These are phyloP conservation scores for Gymnopus androsaceus DNA, from an alignment of 1,284 basidiomycete species.

Conservation along the genomic window DNA sequence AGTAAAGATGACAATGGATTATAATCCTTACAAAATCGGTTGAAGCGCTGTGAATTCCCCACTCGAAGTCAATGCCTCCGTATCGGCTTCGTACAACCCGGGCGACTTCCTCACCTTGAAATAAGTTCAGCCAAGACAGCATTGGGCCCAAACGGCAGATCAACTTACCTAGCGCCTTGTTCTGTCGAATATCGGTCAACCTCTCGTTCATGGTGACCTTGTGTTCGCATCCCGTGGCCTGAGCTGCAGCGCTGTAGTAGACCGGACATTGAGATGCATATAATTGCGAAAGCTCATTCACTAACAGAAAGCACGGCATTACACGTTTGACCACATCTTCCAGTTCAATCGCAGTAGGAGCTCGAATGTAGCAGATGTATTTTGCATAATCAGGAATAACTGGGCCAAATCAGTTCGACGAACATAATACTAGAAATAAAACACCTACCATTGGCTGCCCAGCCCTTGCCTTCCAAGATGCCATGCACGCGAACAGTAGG, in stretches of 20 bases:
- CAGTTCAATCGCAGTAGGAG: slow-evolving; percentile 64
- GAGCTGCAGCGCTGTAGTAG: slow-evolving; percentile 58
- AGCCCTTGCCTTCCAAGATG: slow-evolving; percentile 62
- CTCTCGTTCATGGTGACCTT: slow-evolving; percentile 47
- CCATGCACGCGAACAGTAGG: slow-evolving; percentile 68
- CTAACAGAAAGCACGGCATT: slow-evolving; percentile 65
- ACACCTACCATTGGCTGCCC: slow-evolving; percentile 58
- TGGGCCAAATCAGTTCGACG: slow-evolving; percentile 25
- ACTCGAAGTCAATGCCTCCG: slow-evolving; percentile 53
- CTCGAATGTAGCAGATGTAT: slow-evolving; percentile 71
- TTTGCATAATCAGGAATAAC: slow-evolving; percentile 81
- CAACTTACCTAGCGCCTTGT: slow-evolving; percentile 54
- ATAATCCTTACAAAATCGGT: slow-evolving; percentile 68
- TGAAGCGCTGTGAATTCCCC: slow-evolving; percentile 62
- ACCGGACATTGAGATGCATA: no score
- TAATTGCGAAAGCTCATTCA: slow-evolving; percentile 35
- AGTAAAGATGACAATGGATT: neutral
- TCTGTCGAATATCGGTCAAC: slow-evolving; percentile 66
- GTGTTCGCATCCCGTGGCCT: slow-evolving; percentile 70
- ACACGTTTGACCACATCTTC: slow-evolving; percentile 60
- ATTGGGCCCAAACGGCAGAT: neutral
- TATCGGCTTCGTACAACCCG: slow-evolving; percentile 55
- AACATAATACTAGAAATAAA: neutral
- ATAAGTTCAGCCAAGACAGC: neutral
- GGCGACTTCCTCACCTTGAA: slow-evolving; percentile 56